These are phyloP conservation scores for Lentithecium fluviatile DNA, from an alignment of 495 filamentous ascomycete genomes.

Conservation along the genomic window DNA sequence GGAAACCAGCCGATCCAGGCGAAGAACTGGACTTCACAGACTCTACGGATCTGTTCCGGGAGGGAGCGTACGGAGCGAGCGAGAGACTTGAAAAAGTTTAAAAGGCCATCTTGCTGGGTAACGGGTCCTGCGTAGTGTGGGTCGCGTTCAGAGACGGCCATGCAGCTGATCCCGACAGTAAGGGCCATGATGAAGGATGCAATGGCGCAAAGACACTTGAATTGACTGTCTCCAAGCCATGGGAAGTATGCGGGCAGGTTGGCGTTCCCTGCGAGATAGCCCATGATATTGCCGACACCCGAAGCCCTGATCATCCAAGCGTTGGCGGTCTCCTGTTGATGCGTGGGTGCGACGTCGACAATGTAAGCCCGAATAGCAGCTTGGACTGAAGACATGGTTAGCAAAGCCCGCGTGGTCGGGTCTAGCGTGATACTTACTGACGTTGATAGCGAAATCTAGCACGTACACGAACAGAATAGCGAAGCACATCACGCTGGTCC, in stretches of 20 bases:
- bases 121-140: constrained; percentile 66
- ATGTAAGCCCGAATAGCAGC: constrained; percentile 86
- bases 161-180: constrained; percentile 66
- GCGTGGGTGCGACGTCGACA: constrained; percentile 81
- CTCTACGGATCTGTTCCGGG: constrained; percentile 73
- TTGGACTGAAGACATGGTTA: constrained; percentile 58
- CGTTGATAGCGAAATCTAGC: constrained; percentile 89
- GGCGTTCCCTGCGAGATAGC: constrained; percentile 78
- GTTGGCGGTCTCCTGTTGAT: constrained; percentile 88
- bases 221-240: constrained; percentile 80
- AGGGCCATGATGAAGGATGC: constrained; percentile 65
- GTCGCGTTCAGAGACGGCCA: constrained; percentile 71
- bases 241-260: constrained; percentile 68
- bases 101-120: constrained; percentile 55
- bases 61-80: constrained; percentile 72
- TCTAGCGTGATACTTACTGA: constrained; percentile 54
- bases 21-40: constrained; percentile 84
- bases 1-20: constrained; percentile 96
- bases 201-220: constrained; percentile 83
- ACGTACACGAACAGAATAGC: constrained; percentile 83
- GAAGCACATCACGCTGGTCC: constrained; percentile 60
- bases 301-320: constrained; percentile 80
- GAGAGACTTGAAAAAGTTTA: constrained; percentile 75
- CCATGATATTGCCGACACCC: constrained; percentile 82
- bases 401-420: neutral